Evolutionary conservation across 257 asterid species (phyloP).

Genomic region (Solanum pinnatisectum): DNA sequence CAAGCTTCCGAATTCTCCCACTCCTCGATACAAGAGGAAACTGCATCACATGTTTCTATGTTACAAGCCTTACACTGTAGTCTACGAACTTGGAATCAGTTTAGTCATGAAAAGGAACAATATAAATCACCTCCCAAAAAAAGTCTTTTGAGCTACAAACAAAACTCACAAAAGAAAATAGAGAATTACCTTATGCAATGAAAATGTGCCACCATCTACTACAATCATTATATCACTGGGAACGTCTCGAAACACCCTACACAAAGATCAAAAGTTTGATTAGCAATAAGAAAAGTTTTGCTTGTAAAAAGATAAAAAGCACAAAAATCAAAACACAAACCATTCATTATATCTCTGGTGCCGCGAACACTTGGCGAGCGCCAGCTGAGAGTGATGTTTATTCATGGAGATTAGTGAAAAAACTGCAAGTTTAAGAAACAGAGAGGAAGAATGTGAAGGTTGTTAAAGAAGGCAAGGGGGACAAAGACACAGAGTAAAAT

Average conservation of each 20-base stretch:
- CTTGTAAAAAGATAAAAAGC: background rate
- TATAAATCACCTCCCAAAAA: background rate
- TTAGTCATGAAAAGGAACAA: background rate
- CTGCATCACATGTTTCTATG: conserved; percentile 30
- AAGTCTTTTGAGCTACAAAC: background rate
- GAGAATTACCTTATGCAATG: conserved; percentile 70
- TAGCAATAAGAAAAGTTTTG: background rate
- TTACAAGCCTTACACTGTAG: background rate
- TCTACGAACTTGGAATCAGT: background rate
- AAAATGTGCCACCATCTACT: conserved; percentile 66
- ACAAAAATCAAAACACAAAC: background rate
- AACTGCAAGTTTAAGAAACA: conserved; percentile 18
- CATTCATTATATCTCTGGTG: conserved; percentile 48
- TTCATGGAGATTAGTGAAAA: conserved; percentile 39
- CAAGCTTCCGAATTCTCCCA: conserved; percentile 72
- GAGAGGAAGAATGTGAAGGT: conserved; percentile 19
- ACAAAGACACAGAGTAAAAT: conserved; percentile 19
- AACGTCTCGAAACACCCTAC: conserved; percentile 89
- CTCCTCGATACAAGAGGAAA: conserved; percentile 93
- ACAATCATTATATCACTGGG: conserved; percentile 84
- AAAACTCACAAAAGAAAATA: conserved; percentile 2
- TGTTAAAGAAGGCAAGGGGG: conserved; percentile 32
- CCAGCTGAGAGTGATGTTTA: conserved; percentile 49
- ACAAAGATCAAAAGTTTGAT: conserved; percentile 5
- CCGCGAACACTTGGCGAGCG: conserved; percentile 45